These are phyloP conservation scores for Filobasidium wieringae DNA, from an alignment of 768 basidiomycete genomes.

Conservation along the genomic window DNA sequence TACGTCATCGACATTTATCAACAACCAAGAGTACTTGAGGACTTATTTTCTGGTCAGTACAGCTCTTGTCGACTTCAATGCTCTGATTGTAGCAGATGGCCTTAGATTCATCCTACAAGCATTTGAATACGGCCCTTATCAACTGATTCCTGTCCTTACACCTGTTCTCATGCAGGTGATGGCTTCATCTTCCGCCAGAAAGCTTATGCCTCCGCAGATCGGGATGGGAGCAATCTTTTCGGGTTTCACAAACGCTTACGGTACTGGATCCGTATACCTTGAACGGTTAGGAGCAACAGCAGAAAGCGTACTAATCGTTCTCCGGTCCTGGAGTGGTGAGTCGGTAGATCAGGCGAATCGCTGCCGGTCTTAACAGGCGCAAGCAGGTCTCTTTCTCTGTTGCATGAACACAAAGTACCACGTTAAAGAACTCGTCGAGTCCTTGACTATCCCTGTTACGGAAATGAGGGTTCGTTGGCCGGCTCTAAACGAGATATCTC, in stretches of 20 bases:
- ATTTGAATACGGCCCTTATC: constrained; percentile 75
- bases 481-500: too few species aligned
- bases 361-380: background rate
- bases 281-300: constrained; percentile 69
- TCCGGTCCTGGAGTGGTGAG: constrained; percentile 89
- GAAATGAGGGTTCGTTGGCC: constrained; percentile 58
- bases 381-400: constrained; percentile 71
- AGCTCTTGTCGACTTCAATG: constrained; percentile 81
- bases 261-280: constrained; percentile 62
- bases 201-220: constrained; percentile 62
- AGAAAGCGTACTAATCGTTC: constrained; percentile 65
- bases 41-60: background rate
- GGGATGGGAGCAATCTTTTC: constrained; percentile 88
- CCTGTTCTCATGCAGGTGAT: constrained; percentile 69
- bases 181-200: constrained; percentile 71
- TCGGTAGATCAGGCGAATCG: constrained; percentile 13
- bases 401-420: constrained; percentile 81
- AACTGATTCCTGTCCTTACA: constrained; percentile 65
- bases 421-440: constrained; percentile 70
- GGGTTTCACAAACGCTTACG: constrained; percentile 84
- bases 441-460: constrained; percentile 74
- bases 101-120: constrained; percentile 75
- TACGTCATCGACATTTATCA: constrained; percentile 40
- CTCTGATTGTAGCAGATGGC: constrained; percentile 68
- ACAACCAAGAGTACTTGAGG: background rate